These are phyloP conservation scores for Mollisiaceae sp. DNA, from an alignment of 2,329 filamentous ascomycete species.

Conservation along the genomic window DNA sequence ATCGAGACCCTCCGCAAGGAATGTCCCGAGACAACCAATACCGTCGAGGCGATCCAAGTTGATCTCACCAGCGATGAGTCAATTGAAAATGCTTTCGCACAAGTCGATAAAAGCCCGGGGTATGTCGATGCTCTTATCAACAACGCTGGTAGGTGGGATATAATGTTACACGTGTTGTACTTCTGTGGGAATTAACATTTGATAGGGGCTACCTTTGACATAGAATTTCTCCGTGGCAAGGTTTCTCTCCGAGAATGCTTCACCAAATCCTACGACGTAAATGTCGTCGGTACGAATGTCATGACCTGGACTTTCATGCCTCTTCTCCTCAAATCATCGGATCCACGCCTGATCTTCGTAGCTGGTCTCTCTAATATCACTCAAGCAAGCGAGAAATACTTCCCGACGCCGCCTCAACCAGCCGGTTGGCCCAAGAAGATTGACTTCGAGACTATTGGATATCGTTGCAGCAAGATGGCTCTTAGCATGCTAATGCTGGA, in stretches of 20 bases:
- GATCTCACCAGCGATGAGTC: slow-evolving; percentile 35
- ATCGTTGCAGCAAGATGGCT: slow-evolving; percentile 50
- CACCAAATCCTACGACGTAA: slow-evolving; percentile 40
- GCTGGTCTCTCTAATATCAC: slow-evolving; percentile 47
- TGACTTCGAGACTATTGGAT: slow-evolving; percentile 40
- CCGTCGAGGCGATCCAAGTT: slow-evolving; percentile 27
- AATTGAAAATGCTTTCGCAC: slow-evolving; percentile 33
- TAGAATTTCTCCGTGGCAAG: slow-evolving; percentile 37
- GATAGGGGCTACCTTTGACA: slow-evolving; percentile 39
- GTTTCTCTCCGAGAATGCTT: slow-evolving; percentile 39
- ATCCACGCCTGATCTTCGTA: slow-evolving; percentile 54
- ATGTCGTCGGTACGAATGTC: slow-evolving; percentile 41
- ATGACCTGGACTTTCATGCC: slow-evolving; percentile 43
- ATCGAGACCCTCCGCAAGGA: slow-evolving; percentile 44
- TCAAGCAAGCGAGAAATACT: slow-evolving; percentile 34
- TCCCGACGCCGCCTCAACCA: slow-evolving; percentile 32
- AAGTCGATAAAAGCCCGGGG: slow-evolving; percentile 25
- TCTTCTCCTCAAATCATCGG: slow-evolving; percentile 47
- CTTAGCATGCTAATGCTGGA: slow-evolving; percentile 57
- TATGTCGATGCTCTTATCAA: slow-evolving; percentile 34
- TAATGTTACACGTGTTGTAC: background rate
- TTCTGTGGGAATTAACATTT: slow-evolving; percentile 11
- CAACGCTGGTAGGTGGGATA: slow-evolving; percentile 31
- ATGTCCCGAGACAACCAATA: slow-evolving; percentile 39
- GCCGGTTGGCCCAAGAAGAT: slow-evolving; percentile 50